These are phyloP conservation scores for Luffa acutangula DNA, from an alignment of 306 rosid genomes.

Conservation along the genomic window DNA sequence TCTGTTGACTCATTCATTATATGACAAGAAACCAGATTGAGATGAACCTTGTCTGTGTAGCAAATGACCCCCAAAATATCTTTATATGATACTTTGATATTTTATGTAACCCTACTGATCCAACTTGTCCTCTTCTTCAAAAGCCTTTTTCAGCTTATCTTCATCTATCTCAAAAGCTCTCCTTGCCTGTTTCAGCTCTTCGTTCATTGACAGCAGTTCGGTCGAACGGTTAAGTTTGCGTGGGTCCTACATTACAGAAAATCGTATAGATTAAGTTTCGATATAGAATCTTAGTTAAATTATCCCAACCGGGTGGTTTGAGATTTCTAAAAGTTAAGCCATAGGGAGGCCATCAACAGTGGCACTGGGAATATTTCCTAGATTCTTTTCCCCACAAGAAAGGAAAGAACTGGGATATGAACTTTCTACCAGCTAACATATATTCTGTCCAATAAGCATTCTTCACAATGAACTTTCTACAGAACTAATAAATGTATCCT, in stretches of 20 bases:
- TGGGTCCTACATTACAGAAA: conserved; percentile 37
- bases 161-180: conserved; percentile 83
- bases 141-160: conserved; percentile 72
- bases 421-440: background rate
- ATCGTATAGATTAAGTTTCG: background rate
- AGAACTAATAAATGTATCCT: too few relatives aligned
- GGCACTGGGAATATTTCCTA: background rate
- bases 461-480: too few relatives aligned
- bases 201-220: conserved; percentile 81
- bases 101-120: conserved; percentile 12
- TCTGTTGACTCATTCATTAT: background rate
- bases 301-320: background rate
- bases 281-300: background rate
- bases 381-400: background rate
- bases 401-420: background rate
- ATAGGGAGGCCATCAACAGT: background rate
- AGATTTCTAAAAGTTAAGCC: background rate
- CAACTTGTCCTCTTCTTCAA: conserved; percentile 34
- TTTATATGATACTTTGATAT: background rate
- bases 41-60: background rate
- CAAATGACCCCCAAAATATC: background rate
- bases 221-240: conserved; percentile 75
- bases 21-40: background rate
- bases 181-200: conserved; percentile 87
- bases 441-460: background rate